These are phyloP conservation scores for Claviceps citrina DNA, from an alignment of 2,329 filamentous ascomycete species.

Conservation along the genomic window DNA sequence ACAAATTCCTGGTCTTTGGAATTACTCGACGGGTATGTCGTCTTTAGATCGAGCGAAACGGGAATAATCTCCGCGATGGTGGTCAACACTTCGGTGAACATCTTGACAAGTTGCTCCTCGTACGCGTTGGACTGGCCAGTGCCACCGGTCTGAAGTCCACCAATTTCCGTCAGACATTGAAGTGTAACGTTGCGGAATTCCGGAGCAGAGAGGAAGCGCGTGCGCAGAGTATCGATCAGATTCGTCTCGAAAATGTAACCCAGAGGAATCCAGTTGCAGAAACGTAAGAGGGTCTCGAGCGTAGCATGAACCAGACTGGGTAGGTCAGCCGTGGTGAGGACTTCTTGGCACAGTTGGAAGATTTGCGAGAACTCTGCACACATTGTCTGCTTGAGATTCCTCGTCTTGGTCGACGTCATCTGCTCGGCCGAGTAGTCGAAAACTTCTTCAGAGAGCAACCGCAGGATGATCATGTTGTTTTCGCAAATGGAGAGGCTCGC, in stretches of 20 bases:
- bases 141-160: conserved; percentile 70
- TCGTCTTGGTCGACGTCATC: conserved; percentile 96
- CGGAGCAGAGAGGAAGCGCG: conserved; percentile 78
- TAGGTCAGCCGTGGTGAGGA: conserved; percentile 78
- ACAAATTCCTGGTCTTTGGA: conserved; percentile 93
- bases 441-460: conserved; percentile 89
- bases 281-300: conserved; percentile 83
- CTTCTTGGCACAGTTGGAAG: conserved; percentile 93
- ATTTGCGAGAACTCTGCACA: conserved; percentile 97
- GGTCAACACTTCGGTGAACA: conserved; percentile 95
- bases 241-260: conserved; percentile 98
- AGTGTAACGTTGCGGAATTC: conserved; percentile 95
- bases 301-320: conserved; percentile 89
- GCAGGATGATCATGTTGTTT: conserved; percentile 98
- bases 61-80: conserved; percentile 91
- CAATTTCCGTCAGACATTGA: conserved; percentile 95
- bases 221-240: conserved; percentile 86
- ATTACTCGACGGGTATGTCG: conserved; percentile 82
- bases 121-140: conserved; percentile 56
- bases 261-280: conserved; percentile 97
- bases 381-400: conserved; percentile 96
- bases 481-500: conserved; percentile 94
- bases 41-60: conserved; percentile 74
- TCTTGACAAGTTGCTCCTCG: conserved; percentile 88
- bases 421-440: conserved; percentile 98